Percentiles rank a stretch among this genome's conserved stretches.
phyloP scores from a whole-genome alignment of 345 rosid genomes.

The Geranium brycei region DNA sequence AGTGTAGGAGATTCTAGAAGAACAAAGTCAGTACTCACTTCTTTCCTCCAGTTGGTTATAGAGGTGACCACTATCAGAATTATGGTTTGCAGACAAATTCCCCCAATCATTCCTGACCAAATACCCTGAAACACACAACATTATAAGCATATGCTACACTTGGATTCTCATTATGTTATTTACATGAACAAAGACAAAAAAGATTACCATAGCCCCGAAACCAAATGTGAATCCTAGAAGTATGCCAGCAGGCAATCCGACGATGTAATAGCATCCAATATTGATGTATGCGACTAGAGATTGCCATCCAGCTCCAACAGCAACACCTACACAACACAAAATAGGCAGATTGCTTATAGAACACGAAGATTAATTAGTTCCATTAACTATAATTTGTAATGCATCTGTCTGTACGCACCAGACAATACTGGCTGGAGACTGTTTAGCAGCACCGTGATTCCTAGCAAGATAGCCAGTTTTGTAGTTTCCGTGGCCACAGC shows the following conservation, averaged over 20 bases:
- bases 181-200: not conserved
- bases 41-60: constrained; percentile 63
- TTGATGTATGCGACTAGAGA: constrained; percentile 69
- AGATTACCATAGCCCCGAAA: constrained; percentile 44
- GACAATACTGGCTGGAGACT: constrained; percentile 86
- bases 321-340: constrained; percentile 45
- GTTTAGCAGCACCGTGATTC: constrained; percentile 58
- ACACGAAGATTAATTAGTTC: too few relatives aligned
- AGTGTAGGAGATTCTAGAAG: too few relatives aligned
- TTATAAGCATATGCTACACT: not conserved
- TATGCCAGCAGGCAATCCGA: constrained; percentile 79
- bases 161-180: not conserved
- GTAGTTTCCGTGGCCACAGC: constrained; percentile 77
- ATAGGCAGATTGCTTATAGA: not conserved
- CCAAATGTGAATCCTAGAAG: constrained; percentile 63
- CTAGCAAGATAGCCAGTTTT: constrained; percentile 54
- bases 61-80: constrained; percentile 50
- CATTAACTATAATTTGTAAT: not conserved
- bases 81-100: constrained; percentile 59
- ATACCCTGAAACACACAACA: constrained; percentile 48
- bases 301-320: constrained; percentile 99
- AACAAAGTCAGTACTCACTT: constrained; percentile 25
- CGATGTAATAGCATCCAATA: constrained; percentile 65
- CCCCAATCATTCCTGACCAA: constrained; percentile 95
- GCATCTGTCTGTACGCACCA: constrained; percentile 25